Evolutionary conservation across 2,329 filamentous ascomycete genomes (phyloP).

Genomic region (Colletotrichum limetticola): DNA sequence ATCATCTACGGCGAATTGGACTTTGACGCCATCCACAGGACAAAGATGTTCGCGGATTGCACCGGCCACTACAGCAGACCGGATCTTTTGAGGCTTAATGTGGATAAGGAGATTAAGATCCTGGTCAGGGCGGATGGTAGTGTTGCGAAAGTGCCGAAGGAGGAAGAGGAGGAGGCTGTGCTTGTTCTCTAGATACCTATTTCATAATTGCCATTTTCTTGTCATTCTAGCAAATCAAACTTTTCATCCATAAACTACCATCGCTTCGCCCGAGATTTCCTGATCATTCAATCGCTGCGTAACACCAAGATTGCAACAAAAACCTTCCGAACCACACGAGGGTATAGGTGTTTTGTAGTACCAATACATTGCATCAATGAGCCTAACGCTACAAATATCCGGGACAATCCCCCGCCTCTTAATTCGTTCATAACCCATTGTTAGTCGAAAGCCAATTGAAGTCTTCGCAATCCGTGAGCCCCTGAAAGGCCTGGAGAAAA

Average conservation of each 20-base stretch:
- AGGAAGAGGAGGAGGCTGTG: neutral
- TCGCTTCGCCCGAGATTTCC: neutral
- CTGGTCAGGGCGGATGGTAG: neutral
- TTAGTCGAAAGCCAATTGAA: constrained; percentile 17
- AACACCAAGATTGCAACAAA: no score
- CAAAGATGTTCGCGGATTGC: constrained; percentile 52
- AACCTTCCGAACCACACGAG: no score
- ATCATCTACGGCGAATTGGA: constrained; percentile 64
- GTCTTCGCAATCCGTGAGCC: constrained; percentile 14
- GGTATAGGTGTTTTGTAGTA: no score
- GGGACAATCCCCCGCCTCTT: no score
- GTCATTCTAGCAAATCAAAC: neutral
- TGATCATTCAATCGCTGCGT: no score
- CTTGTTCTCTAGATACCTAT: neutral
- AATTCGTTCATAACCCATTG: neutral
- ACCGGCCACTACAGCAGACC: constrained; percentile 50
- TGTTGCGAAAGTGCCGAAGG: neutral
- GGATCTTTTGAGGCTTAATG: constrained; percentile 49
- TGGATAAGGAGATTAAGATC: constrained; percentile 5
- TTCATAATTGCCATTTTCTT: neutral
- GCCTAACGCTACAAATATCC: neutral
- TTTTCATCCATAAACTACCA: neutral
- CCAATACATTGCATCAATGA: no score
- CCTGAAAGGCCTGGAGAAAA: constrained; percentile 7
- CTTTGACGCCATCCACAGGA: constrained; percentile 52